Percentiles rank a stretch among this genome's conserved stretches.
Conservation (phyloP, 1,284 basidiomycete species). For the Pseudomicrostroma phylloplanum region DNA sequence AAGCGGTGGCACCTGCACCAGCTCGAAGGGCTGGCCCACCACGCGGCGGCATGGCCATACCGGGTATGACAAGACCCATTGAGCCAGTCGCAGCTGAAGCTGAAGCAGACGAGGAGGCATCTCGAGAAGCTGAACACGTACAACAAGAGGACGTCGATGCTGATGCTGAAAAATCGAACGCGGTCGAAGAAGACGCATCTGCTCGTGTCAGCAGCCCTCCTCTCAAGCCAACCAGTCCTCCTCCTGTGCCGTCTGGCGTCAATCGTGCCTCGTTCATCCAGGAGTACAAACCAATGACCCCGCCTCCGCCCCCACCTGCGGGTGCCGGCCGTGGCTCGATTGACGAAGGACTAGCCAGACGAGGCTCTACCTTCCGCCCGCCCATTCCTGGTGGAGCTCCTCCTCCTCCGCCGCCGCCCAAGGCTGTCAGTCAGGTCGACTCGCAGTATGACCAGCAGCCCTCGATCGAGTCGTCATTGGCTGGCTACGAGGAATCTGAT, state of each 20-base stretch:
- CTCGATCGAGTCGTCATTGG: background rate
- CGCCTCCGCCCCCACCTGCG: background rate
- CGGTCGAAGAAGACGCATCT: background rate
- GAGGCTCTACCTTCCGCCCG: background rate
- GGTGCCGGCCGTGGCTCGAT: background rate
- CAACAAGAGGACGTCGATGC: background rate
- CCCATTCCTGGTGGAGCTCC: background rate
- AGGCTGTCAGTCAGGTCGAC: background rate
- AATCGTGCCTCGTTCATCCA: background rate
- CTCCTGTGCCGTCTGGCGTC: constrained; percentile 6
- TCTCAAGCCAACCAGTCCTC: constrained; percentile 20
- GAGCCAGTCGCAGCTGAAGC: constrained; percentile 20
- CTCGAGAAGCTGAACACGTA: background rate
- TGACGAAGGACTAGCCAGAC: background rate
- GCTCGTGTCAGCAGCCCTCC: constrained; percentile 2
- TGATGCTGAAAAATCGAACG: background rate
- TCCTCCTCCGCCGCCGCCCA: background rate
- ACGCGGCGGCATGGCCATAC: constrained; percentile 42
- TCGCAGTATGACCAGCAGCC: background rate
- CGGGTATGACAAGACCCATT: constrained; percentile 24
- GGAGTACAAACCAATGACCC: background rate
- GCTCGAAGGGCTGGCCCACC: constrained; percentile 18
- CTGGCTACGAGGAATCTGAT: background rate
- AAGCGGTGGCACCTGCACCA: constrained; percentile 11
- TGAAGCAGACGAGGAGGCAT: constrained; percentile 5